Evolutionary conservation across 208 protist species (phyloP).

Genomic region (Trypanosomatidae sp.): DNA sequence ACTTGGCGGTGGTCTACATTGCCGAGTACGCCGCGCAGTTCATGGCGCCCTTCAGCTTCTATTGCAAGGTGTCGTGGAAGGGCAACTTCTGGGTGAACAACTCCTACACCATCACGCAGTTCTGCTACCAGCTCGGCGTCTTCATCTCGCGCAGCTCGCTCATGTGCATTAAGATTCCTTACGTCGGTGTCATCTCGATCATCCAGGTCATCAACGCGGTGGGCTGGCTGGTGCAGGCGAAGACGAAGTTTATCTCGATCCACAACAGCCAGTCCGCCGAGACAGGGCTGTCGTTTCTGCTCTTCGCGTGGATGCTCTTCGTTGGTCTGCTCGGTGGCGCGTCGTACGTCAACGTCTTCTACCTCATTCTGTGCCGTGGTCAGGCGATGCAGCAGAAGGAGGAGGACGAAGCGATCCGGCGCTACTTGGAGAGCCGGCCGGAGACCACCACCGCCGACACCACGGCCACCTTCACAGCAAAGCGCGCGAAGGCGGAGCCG

Average conservation of each 20-base stretch:
- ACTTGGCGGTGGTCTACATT: conserved; percentile 83
- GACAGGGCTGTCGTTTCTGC: conserved; percentile 68
- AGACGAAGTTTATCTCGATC: no score
- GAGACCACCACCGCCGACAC: no score
- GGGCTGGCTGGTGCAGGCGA: conserved; percentile 86
- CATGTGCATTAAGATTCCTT: conserved; percentile 70
- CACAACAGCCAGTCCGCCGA: no score
- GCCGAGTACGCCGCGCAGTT: conserved; percentile 87
- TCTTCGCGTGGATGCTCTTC: conserved; percentile 91
- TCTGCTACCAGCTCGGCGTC: conserved; percentile 93
- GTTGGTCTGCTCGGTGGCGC: conserved; percentile 89
- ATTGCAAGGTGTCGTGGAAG: conserved; percentile 34
- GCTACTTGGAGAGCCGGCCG: background rate
- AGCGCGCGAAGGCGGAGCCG: no score
- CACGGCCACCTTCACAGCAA: no score
- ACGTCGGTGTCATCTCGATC: conserved; percentile 81
- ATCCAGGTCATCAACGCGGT: conserved; percentile 88
- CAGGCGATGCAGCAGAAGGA: conserved; percentile 34
- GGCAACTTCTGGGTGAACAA: conserved; percentile 72
- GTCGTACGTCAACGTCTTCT: conserved; percentile 93
- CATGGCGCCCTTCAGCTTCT: conserved; percentile 83
- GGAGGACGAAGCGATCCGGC: conserved; percentile 21
- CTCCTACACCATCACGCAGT: conserved; percentile 78
- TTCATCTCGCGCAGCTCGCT: conserved; percentile 86
- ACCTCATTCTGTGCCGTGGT: conserved; percentile 68